Evolutionary conservation across 208 protist genomes (phyloP).

Genomic region (Leishmania gerbilli): DNA sequence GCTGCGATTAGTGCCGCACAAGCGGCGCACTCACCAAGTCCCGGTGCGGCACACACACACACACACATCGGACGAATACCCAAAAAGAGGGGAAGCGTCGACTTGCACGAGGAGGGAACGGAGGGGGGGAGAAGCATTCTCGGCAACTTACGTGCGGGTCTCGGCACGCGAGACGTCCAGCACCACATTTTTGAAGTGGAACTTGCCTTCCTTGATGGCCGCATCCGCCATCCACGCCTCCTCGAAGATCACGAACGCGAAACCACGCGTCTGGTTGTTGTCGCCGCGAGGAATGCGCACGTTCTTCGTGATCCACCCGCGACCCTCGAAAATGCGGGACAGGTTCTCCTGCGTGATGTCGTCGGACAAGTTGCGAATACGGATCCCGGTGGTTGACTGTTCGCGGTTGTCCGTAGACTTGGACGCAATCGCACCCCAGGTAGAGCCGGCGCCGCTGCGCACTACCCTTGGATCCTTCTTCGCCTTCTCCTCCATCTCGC

Average conservation of each 20-base stretch:
- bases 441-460: conserved; percentile 33
- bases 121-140: not conserved
- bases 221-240: conserved; percentile 43
- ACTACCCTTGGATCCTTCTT: conserved; percentile 33
- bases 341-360: conserved; percentile 82
- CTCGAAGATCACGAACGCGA: conserved; percentile 82
- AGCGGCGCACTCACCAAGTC: not conserved
- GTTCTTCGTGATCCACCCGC: conserved; percentile 47
- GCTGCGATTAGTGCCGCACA: not conserved
- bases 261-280: conserved; percentile 73
- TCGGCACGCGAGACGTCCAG: conserved; percentile 59
- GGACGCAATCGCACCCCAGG: conserved; percentile 43
- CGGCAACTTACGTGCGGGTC: conserved; percentile 20
- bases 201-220: conserved; percentile 33
- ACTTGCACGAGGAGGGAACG: not conserved
- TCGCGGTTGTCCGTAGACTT: conserved; percentile 36
- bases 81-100: not conserved
- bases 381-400: conserved; percentile 57
- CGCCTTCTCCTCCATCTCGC: conserved; percentile 49
- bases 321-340: conserved; percentile 69
- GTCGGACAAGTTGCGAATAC: conserved; percentile 84
- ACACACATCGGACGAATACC: not conserved
- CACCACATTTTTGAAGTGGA: conserved; percentile 86
- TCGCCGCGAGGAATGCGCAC: conserved; percentile 56
- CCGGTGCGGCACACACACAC: not conserved